Percentiles rank a stretch among this genome's conserved stretches.
phyloP scores from a whole-genome alignment of 768 basidiomycete species.

The Calocera cornea region DNA sequence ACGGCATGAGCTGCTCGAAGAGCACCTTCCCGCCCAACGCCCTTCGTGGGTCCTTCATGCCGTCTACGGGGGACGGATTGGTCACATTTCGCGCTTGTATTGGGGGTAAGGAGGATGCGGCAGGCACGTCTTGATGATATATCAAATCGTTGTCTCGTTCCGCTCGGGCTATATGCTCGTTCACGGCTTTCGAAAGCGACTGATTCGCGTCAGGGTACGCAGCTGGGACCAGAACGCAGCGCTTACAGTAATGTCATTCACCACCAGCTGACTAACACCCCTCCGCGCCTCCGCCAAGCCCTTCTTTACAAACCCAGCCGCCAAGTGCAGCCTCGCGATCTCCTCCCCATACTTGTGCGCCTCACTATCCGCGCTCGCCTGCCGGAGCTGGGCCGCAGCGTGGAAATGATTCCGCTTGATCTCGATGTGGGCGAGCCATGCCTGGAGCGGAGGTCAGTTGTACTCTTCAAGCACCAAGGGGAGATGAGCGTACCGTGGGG shows the following conservation, averaged over 20 bases:
- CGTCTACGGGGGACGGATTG: constrained; percentile 41
- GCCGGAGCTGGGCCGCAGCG: constrained; percentile 78
- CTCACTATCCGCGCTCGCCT: constrained; percentile 75
- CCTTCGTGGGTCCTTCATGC: constrained; percentile 43
- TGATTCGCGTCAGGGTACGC: constrained; percentile 22
- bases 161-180: constrained; percentile 53
- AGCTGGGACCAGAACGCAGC: background rate
- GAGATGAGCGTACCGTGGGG: constrained; percentile 11
- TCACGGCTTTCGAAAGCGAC: constrained; percentile 63
- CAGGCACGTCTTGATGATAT: constrained; percentile 78
- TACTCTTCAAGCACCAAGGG: background rate
- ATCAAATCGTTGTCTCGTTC: constrained; percentile 90
- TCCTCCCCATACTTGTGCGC: constrained; percentile 71
- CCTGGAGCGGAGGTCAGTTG: constrained; percentile 28
- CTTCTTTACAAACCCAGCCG: constrained; percentile 51
- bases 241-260: constrained; percentile 66
- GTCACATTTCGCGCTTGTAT: constrained; percentile 58
- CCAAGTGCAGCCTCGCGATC: constrained; percentile 60
- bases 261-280: constrained; percentile 45
- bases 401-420: constrained; percentile 75
- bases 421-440: constrained; percentile 68
- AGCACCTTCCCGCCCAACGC: constrained; percentile 44
- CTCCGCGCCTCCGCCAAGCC: constrained; percentile 56
- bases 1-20: constrained; percentile 63
- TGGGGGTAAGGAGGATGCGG: constrained; percentile 48